phyloP scores from a whole-genome alignment of 2,329 filamentous ascomycete genomes.

The Magnaporthiopsis incrustans region DNA sequence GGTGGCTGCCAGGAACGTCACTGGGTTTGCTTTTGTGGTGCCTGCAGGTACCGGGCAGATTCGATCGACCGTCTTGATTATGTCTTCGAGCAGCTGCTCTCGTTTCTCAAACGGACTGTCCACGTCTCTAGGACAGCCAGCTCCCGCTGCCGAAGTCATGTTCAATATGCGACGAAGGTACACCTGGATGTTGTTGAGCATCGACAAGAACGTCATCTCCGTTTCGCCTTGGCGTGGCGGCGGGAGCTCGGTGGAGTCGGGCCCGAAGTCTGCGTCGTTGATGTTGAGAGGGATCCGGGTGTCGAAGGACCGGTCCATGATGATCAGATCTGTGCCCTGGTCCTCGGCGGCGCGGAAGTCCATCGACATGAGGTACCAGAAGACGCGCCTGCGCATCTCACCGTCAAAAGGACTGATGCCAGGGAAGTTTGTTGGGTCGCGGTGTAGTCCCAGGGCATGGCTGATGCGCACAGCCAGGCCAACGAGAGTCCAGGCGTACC shows the following conservation, averaged over 20 bases:
- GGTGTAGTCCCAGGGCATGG: slow-evolving; percentile 45
- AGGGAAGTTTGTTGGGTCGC: slow-evolving; percentile 45
- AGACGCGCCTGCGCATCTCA: slow-evolving; percentile 54
- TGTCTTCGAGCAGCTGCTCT: slow-evolving; percentile 24
- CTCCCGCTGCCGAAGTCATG: slow-evolving; percentile 24
- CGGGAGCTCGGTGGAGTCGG: slow-evolving; percentile 39
- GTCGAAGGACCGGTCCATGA: slow-evolving; percentile 38
- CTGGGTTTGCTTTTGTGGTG: slow-evolving; percentile 31
- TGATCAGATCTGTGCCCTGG: slow-evolving; percentile 43
- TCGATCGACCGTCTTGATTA: slow-evolving; percentile 36
- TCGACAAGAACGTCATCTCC: slow-evolving; percentile 39
- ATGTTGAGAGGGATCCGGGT: slow-evolving; percentile 49
- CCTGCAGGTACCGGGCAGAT: slow-evolving; percentile 34
- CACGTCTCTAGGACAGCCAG: slow-evolving; percentile 21
- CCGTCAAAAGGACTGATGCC: slow-evolving; percentile 51
- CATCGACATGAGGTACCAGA: slow-evolving; percentile 52
- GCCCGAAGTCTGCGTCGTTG: slow-evolving; percentile 43
- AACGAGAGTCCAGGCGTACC: slow-evolving; percentile 55
- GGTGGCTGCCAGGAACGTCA: slow-evolving; percentile 44
- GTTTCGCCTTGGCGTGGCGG: slow-evolving; percentile 41
- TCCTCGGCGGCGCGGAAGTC: slow-evolving; percentile 54
- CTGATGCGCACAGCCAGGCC: slow-evolving; percentile 52
- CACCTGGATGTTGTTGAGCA: slow-evolving; percentile 31
- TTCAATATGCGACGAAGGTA: slow-evolving; percentile 31
- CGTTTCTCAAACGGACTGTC: slow-evolving; percentile 32